Percentiles rank a stretch among this genome's conserved stretches.
Conservation (phyloP, 2,329 filamentous ascomycete species). For the Claviceps africana region DNA sequence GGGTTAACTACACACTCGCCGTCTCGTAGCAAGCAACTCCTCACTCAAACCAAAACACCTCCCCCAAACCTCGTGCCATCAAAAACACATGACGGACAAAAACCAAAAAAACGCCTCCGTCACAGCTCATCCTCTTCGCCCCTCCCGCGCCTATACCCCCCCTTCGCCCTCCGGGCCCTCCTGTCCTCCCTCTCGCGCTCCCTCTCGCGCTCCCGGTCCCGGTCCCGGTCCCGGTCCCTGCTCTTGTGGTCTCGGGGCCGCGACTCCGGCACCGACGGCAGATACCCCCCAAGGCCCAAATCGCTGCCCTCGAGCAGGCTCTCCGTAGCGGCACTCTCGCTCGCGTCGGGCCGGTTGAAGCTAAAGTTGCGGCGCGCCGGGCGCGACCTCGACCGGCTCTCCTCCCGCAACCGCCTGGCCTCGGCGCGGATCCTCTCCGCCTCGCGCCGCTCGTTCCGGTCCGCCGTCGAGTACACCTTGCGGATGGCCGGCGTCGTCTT, state of each 20-base stretch:
- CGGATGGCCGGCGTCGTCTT: constrained; percentile 31
- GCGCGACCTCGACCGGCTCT: constrained; percentile 26
- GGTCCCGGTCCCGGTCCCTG: too few species aligned
- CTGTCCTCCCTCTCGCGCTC: constrained; percentile 20
- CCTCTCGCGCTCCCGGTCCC: constrained; percentile 12
- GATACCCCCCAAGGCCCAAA: constrained; percentile 43
- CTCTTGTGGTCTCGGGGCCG: constrained; percentile 13
- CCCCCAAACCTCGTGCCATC: too few species aligned
- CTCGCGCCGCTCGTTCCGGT: constrained; percentile 38
- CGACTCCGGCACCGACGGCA: constrained; percentile 40
- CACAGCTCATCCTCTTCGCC: constrained; percentile 16
- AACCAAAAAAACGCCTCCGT: neutral
- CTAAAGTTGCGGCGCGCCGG: constrained; percentile 34
- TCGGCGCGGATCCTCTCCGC: constrained; percentile 42
- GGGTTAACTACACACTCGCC: too few species aligned
- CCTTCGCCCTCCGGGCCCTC: constrained; percentile 19
- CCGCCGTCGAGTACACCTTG: constrained; percentile 48
- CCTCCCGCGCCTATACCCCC: constrained; percentile 21
- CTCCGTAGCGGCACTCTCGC: constrained; percentile 20
- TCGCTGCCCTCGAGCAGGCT: constrained; percentile 27
- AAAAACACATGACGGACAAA: too few species aligned
- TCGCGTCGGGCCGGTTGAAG: constrained; percentile 31
- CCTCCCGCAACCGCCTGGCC: constrained; percentile 39
- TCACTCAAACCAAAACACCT: neutral
- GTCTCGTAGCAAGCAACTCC: too few species aligned